Percentiles rank a stretch among this genome's conserved stretches.
Conservation (phyloP, 352 stramenopile genomes). For the Globisporangium iwayamae region DNA sequence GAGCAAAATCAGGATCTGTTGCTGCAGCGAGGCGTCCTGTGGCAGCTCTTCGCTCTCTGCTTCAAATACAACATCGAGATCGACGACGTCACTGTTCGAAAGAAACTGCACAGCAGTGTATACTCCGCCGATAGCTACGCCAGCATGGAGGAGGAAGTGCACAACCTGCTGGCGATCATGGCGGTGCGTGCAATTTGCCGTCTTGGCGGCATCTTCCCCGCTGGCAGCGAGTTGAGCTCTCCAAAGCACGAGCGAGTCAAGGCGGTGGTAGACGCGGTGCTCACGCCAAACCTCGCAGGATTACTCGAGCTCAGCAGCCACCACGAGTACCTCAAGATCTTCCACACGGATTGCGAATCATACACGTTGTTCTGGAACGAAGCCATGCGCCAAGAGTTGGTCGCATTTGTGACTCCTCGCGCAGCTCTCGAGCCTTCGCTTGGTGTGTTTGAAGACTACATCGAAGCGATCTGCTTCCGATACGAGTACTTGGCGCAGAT, state of each 20-base stretch:
- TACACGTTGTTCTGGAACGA: slow-evolving; percentile 82
- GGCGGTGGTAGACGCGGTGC: slow-evolving; percentile 42
- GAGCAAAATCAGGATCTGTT: slow-evolving; percentile 59
- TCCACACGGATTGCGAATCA: slow-evolving; percentile 71
- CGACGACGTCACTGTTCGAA: slow-evolving; percentile 45
- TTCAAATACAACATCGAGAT: slow-evolving; percentile 63
- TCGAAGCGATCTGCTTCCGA: slow-evolving; percentile 55
- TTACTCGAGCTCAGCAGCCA: slow-evolving; percentile 63
- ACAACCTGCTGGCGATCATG: slow-evolving; percentile 80
- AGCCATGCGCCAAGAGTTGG: slow-evolving; percentile 65
- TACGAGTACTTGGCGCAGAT: slow-evolving; percentile 64
- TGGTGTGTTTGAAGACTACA: slow-evolving; percentile 37
- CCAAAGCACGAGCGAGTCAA: slow-evolving; percentile 43
- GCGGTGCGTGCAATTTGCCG: slow-evolving; percentile 60
- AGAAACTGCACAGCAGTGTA: slow-evolving; percentile 34
- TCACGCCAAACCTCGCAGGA: slow-evolving; percentile 72
- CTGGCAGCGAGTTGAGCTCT: slow-evolving; percentile 44
- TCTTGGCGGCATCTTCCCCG: slow-evolving; percentile 56
- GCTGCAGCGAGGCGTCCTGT: slow-evolving; percentile 48
- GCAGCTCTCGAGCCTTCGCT: slow-evolving; percentile 32
- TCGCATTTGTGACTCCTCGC: slow-evolving; percentile 45
- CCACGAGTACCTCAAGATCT: slow-evolving; percentile 82
- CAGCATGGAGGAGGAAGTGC: slow-evolving; percentile 39
- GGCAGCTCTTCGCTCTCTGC: slow-evolving; percentile 68
- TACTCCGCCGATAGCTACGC: slow-evolving; percentile 39